Evolutionary conservation across 768 basidiomycete species (phyloP).

Genomic region (Calocera viscosa): DNA sequence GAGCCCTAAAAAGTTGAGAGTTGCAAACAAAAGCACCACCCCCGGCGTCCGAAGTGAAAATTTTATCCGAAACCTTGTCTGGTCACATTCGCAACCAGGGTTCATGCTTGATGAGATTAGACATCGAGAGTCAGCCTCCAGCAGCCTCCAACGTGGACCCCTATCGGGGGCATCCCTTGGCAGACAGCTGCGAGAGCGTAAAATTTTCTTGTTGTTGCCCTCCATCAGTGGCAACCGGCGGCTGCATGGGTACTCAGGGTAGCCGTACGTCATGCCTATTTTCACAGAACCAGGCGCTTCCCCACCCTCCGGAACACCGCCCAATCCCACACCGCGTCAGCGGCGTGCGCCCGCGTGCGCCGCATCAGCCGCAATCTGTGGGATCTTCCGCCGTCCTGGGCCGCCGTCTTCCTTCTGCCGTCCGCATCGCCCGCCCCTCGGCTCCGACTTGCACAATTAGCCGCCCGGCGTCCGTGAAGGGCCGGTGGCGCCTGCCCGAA

Average conservation of each 20-base stretch:
- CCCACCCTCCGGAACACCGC: too few species aligned
- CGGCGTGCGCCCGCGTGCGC: background rate
- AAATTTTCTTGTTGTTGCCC: background rate
- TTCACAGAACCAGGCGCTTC: too few species aligned
- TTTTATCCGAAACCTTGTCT: constrained; percentile 3
- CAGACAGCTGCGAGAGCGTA: background rate
- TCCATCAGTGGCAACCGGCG: background rate
- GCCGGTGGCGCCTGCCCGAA: background rate
- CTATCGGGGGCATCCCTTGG: background rate
- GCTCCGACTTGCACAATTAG: background rate
- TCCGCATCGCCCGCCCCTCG: background rate
- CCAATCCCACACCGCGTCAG: background rate
- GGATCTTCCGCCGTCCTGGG: background rate
- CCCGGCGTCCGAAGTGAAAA: background rate
- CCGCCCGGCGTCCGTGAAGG: background rate
- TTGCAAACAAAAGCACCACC: background rate
- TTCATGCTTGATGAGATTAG: background rate
- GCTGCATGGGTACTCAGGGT: background rate
- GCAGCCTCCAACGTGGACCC: background rate
- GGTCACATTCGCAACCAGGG: background rate
- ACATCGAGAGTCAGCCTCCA: background rate
- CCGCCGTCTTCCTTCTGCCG: background rate
- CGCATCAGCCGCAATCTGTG: background rate
- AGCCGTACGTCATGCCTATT: background rate
- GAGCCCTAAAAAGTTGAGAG: background rate